Evolutionary conservation across 768 basidiomycete species (phyloP).

Genomic region (Xerocomus potaroensis): DNA sequence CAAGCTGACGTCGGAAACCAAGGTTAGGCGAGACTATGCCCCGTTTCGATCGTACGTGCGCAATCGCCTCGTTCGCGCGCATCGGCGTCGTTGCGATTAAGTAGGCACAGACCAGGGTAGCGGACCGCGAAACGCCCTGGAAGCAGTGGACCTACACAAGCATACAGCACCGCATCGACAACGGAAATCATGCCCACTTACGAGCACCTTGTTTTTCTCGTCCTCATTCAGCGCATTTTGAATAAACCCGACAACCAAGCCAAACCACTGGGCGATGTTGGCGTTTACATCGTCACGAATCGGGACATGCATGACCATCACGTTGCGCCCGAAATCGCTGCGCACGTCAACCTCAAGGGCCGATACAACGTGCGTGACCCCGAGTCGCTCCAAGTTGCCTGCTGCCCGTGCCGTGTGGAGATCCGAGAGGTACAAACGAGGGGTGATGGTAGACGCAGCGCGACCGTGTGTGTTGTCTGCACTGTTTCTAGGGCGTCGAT

Average conservation of each 20-base stretch:
- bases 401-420: slow-evolving; percentile 49
- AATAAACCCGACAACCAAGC: slow-evolving; percentile 51
- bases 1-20: slow-evolving; percentile 61
- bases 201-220: slow-evolving; percentile 44
- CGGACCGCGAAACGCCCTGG: slow-evolving; percentile 70
- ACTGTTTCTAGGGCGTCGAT: slow-evolving; percentile 9
- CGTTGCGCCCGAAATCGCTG: slow-evolving; percentile 21
- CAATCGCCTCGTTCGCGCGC: slow-evolving; percentile 50
- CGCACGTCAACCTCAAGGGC: slow-evolving; percentile 46
- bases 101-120: slow-evolving; percentile 75
- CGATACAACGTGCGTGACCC: slow-evolving; percentile 72
- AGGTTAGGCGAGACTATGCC: slow-evolving; percentile 61
- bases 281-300: slow-evolving; percentile 38
- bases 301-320: slow-evolving; percentile 50
- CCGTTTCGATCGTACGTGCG: slow-evolving; percentile 51
- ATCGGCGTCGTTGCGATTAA: slow-evolving; percentile 50
- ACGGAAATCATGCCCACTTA: slow-evolving; percentile 34
- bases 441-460: slow-evolving; percentile 33
- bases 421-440: slow-evolving; percentile 62
- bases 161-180: too few relatives aligned
- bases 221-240: slow-evolving; percentile 42
- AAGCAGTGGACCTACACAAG: slow-evolving; percentile 65
- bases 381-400: slow-evolving; percentile 46
- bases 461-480: slow-evolving; percentile 15
- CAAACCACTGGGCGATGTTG: slow-evolving; percentile 45